Percentiles rank a stretch among this genome's conserved stretches.
Evolutionary conservation across 2,329 filamentous ascomycete genomes (phyloP).

Genomic region (Zymoseptoria pseudotritici): DNA sequence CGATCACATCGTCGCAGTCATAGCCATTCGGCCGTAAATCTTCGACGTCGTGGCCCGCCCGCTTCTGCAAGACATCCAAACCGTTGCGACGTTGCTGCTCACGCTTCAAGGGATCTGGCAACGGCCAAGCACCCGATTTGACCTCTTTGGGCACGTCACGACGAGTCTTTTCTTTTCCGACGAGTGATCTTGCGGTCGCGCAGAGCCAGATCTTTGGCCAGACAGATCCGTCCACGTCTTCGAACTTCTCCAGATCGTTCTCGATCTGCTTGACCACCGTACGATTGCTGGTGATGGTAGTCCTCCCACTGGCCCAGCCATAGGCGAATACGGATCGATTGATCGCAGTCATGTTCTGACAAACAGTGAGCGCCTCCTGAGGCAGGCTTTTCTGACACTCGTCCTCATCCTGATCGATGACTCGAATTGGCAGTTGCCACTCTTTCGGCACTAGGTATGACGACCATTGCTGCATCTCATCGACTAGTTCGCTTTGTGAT

Average conservation of each 20-base stretch:
- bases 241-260: slow-evolving; percentile 46
- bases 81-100: slow-evolving; percentile 27
- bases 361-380: slow-evolving; percentile 37
- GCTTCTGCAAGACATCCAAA: slow-evolving; percentile 22
- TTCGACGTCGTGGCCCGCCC: slow-evolving; percentile 22
- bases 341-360: slow-evolving; percentile 48
- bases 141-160: slow-evolving; percentile 21
- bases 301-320: slow-evolving; percentile 57
- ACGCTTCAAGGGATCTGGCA: slow-evolving; percentile 24
- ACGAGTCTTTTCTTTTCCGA: slow-evolving; percentile 62
- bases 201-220: slow-evolving; percentile 60
- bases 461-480: slow-evolving; percentile 39
- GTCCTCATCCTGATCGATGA: slow-evolving; percentile 42
- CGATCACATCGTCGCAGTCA: slow-evolving; percentile 21
- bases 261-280: slow-evolving; percentile 61
- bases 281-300: slow-evolving; percentile 65
- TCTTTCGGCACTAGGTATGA: slow-evolving; percentile 46
- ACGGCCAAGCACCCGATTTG: slow-evolving; percentile 15
- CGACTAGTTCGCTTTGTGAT: slow-evolving; percentile 23
- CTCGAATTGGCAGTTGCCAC: slow-evolving; percentile 55
- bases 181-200: slow-evolving; percentile 56
- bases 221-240: slow-evolving; percentile 40
- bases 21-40: slow-evolving; percentile 26
- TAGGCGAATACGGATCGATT: slow-evolving; percentile 67
- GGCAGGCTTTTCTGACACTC: slow-evolving; percentile 39